phyloP scores from a whole-genome alignment of 2,329 filamentous ascomycete species.

The Aspergillus arachidicola region DNA sequence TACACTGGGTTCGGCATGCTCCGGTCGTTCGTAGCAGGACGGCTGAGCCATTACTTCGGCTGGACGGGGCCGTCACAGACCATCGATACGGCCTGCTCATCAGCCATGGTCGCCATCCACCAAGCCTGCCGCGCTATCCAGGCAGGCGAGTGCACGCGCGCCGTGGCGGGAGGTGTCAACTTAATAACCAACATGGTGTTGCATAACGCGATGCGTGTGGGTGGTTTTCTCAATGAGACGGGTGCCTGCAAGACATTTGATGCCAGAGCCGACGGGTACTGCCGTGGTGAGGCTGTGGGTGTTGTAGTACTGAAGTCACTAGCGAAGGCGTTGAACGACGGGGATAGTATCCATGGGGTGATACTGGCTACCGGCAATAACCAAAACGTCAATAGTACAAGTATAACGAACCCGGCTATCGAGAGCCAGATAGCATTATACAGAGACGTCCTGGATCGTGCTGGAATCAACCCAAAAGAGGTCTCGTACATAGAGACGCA shows the following conservation, averaged over 20 bases:
- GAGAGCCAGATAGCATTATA: constrained; percentile 30
- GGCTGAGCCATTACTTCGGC: constrained; percentile 46
- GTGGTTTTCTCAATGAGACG: constrained; percentile 45
- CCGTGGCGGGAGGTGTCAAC: constrained; percentile 40
- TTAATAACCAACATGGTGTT: constrained; percentile 27
- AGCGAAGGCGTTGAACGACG: constrained; percentile 49
- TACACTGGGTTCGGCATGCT: no score
- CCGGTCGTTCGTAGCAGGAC: constrained; percentile 27
- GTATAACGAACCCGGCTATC: constrained; percentile 18
- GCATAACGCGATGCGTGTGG: constrained; percentile 33
- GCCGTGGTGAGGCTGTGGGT: constrained; percentile 51
- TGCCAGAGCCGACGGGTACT: constrained; percentile 52
- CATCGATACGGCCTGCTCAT: constrained; percentile 48
- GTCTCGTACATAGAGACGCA: constrained; percentile 36
- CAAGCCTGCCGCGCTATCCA: constrained; percentile 25
- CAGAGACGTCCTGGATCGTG: constrained; percentile 20
- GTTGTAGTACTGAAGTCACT: constrained; percentile 51
- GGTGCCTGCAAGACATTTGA: constrained; percentile 54
- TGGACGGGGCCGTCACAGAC: constrained; percentile 46
- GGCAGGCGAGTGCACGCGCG: constrained; percentile 23
- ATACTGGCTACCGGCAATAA: constrained; percentile 33
- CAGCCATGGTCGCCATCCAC: constrained; percentile 39
- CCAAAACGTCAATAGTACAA: constrained; percentile 22
- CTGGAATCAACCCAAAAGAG: constrained; percentile 21
- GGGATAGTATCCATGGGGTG: constrained; percentile 47